A percentile compares a stretch with the other conserved stretches of the same genome.
Conservation (phyloP, 2,329 filamentous ascomycete genomes). For the Diplodia sapinea region DNA sequence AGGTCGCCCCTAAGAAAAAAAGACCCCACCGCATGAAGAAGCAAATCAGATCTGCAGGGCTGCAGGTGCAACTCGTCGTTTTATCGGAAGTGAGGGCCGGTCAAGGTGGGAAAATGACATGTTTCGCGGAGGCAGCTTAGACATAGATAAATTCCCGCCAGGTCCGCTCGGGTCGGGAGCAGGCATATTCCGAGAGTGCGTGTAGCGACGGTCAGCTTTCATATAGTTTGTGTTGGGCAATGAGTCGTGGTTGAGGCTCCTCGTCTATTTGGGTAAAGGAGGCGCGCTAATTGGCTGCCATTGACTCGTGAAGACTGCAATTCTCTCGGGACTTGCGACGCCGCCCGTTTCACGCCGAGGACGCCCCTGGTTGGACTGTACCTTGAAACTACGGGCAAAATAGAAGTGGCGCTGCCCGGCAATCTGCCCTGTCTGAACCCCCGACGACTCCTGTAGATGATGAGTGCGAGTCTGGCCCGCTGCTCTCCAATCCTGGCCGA, state of each 20-base stretch:
- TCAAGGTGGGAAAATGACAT: neutral
- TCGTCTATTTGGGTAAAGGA: slow-evolving; percentile 20
- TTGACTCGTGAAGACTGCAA: slow-evolving; percentile 26
- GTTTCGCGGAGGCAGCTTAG: neutral
- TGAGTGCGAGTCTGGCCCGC: neutral
- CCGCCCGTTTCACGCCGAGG: slow-evolving; percentile 26
- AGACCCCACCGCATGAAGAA: slow-evolving; percentile 9
- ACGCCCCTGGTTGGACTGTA: slow-evolving; percentile 12
- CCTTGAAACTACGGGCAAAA: slow-evolving; percentile 26
- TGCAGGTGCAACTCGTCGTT: neutral
- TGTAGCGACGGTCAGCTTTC: neutral
- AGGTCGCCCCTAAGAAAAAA: neutral
- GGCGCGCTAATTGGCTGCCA: slow-evolving; percentile 22
- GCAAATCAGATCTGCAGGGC: neutral
- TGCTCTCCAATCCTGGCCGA: neutral
- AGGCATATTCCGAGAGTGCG: neutral
- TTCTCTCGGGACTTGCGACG: slow-evolving; percentile 18
- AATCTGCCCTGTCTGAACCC: neutral
- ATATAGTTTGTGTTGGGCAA: slow-evolving; percentile 1
- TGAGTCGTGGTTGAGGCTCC: slow-evolving; percentile 27
- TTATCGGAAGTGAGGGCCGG: neutral
- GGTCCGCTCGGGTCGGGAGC: slow-evolving; percentile 1
- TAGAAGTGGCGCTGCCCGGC: slow-evolving; percentile 16
- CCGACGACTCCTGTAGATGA: slow-evolving; percentile 13
- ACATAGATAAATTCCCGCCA: neutral